A percentile compares a stretch with the other conserved stretches of the same genome.
Evolutionary conservation across 495 filamentous ascomycete genomes (phyloP).

Genomic region (Echria macrotheca): DNA sequence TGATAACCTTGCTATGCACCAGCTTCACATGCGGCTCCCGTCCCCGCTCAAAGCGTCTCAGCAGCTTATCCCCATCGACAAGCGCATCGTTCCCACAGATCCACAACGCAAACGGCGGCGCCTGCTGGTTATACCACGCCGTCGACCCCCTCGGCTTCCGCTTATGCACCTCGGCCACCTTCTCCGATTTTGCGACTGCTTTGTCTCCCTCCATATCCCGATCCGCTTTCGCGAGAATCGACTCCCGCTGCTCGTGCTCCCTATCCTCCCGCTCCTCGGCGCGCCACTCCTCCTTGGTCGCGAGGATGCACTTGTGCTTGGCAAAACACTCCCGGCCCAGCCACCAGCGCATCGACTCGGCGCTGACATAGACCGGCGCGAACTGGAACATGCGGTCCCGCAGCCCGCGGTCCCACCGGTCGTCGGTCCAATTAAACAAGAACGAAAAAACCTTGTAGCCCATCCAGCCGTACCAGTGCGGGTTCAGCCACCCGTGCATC

Average conservation of each 20-base stretch:
- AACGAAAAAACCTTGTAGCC: slow-evolving; percentile 90
- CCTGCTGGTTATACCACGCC: slow-evolving; percentile 77
- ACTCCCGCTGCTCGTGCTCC: slow-evolving; percentile 17
- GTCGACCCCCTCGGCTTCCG: slow-evolving; percentile 36
- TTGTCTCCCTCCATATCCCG: slow-evolving; percentile 10
- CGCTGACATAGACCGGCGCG: slow-evolving; percentile 81
- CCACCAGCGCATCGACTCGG: slow-evolving; percentile 96
- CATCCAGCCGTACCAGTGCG: slow-evolving; percentile 70
- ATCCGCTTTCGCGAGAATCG: slow-evolving; percentile 11
- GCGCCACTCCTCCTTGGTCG: slow-evolving; percentile 61
- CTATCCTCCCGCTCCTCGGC: slow-evolving; percentile 61
- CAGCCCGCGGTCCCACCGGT: slow-evolving; percentile 76
- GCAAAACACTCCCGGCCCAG: slow-evolving; percentile 87
- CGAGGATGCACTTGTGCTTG: slow-evolving; percentile 82
- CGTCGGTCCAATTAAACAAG: slow-evolving; percentile 85
- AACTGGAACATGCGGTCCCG: slow-evolving; percentile 86
- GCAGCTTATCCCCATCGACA: slow-evolving; percentile 73
- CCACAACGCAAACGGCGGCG: slow-evolving; percentile 87
- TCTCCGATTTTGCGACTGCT: slow-evolving; percentile 1
- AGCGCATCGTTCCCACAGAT: slow-evolving; percentile 74
- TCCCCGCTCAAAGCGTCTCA: slow-evolving; percentile 68
- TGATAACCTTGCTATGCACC: slow-evolving; percentile 76
- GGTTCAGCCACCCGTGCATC: slow-evolving; percentile 62
- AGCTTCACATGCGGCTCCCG: slow-evolving; percentile 77
- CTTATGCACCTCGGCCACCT: slow-evolving; percentile 13